Percentiles rank a stretch among this genome's conserved stretches.
Evolutionary conservation across 306 rosid genomes (phyloP).

Genomic region (Comarum palustre): DNA sequence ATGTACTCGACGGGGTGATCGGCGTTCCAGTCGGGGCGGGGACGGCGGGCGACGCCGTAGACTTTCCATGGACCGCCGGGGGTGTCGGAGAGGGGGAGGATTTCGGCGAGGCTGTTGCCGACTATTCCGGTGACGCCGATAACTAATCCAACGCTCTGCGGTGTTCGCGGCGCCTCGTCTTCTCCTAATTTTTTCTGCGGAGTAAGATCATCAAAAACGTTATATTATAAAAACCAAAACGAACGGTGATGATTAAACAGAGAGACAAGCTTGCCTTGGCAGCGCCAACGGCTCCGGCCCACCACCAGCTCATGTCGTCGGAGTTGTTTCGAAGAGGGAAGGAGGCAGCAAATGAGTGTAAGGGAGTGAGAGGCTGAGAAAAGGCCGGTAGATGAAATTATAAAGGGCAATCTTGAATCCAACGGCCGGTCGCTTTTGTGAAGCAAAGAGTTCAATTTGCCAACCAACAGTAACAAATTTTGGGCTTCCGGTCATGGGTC

Average conservation of each 20-base stretch:
- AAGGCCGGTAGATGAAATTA: too few relatives aligned
- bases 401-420: too few relatives aligned
- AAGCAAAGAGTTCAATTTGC: too few relatives aligned
- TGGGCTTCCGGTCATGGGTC: too few relatives aligned
- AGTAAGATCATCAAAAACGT: too few relatives aligned
- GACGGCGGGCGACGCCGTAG: conserved; percentile 74
- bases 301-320: conserved; percentile 51
- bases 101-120: conserved; percentile 79
- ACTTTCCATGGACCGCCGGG: conserved; percentile 87
- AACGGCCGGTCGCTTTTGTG: too few relatives aligned
- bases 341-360: too few relatives aligned
- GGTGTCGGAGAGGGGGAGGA: conserved; percentile 64
- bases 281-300: conserved; percentile 63
- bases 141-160: conserved; percentile 48
- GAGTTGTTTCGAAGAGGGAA: too few relatives aligned
- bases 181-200: conserved; percentile 41
- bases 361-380: too few relatives aligned
- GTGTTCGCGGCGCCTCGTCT: conserved; percentile 43
- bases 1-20: conserved; percentile 62
- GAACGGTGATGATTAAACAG: too few relatives aligned
- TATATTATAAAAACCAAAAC: too few relatives aligned
- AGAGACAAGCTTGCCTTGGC: conserved; percentile 20
- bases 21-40: conserved; percentile 63
- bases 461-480: too few relatives aligned
- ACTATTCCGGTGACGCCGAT: conserved; percentile 75